These are phyloP conservation scores for Polychytrium aggregatum DNA, from an alignment of 192 early-diverging fungal genomes.

Conservation along the genomic window DNA sequence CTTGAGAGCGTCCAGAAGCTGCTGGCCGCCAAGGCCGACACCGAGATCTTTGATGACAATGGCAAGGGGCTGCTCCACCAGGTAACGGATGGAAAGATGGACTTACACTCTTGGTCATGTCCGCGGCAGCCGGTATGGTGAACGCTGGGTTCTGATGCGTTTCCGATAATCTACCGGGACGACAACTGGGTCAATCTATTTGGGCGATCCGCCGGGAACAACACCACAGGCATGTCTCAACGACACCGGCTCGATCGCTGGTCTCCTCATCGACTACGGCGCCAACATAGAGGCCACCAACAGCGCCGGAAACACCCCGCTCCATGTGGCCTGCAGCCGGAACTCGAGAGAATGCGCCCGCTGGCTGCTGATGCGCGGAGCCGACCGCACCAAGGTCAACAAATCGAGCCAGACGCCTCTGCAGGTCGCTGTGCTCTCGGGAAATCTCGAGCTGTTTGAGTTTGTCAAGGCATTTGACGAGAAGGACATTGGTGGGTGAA, in stretches of 20 bases:
- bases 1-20: constrained; percentile 29
- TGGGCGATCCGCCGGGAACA: not conserved
- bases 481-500: too few species aligned
- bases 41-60: constrained; percentile 30
- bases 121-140: not conserved
- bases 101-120: too few species aligned
- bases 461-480: too few species aligned
- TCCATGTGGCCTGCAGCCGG: constrained; percentile 36
- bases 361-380: constrained; percentile 39
- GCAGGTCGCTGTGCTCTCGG: too few species aligned
- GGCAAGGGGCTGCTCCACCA: constrained; percentile 35
- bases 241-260: constrained; percentile 27
- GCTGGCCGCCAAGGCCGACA: constrained; percentile 33
- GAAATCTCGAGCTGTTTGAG: too few species aligned
- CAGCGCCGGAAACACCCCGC: constrained; percentile 41
- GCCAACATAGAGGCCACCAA: constrained; percentile 31
- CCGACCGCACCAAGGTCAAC: constrained; percentile 27
- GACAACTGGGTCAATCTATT: not conserved
- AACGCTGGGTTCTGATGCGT: too few species aligned
- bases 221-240: constrained; percentile 25
- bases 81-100: constrained; percentile 11
- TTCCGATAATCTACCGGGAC: too few species aligned
- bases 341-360: constrained; percentile 30
- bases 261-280: constrained; percentile 38
- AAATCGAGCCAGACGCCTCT: constrained; percentile 33